phyloP scores from a whole-genome alignment of 257 asterid species.

The Verbascum thapsus region DNA sequence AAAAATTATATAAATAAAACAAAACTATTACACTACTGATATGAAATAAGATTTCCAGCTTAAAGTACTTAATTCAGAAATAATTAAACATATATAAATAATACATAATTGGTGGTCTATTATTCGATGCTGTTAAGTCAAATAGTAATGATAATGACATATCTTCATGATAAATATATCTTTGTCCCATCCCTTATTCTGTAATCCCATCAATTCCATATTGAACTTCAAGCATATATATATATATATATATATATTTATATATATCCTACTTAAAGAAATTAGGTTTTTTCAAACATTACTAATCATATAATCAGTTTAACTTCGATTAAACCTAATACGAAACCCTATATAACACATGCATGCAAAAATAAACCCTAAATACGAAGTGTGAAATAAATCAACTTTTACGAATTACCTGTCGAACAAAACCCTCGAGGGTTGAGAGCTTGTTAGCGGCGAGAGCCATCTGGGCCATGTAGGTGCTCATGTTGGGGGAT shows the following conservation, averaged over 20 bases:
- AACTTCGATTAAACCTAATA: no score
- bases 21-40: no score
- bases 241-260: not conserved
- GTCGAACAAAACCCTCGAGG: constrained; percentile 77
- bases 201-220: constrained; percentile 17
- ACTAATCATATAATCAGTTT: no score
- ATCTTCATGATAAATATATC: constrained; percentile 34
- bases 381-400: no score
- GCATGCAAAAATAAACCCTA: not conserved
- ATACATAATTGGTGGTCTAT: constrained; percentile 21
- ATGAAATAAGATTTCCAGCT: not conserved
- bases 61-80: not conserved
- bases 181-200: constrained; percentile 28
- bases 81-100: not conserved
- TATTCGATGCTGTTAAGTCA: constrained; percentile 31
- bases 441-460: constrained; percentile 83
- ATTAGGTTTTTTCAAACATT: no score
- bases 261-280: no score
- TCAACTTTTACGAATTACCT: constrained; percentile 43
- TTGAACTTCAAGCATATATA: constrained; percentile 32
- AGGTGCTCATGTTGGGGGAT: constrained; percentile 60
- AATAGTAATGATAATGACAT: constrained; percentile 48
- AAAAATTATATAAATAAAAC: no score
- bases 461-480: constrained; percentile 72
- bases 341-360: not conserved